A percentile compares a stretch with the other conserved stretches of the same genome.
Conservation (phyloP, 257 asterid genomes). For the Datura wrightii region DNA sequence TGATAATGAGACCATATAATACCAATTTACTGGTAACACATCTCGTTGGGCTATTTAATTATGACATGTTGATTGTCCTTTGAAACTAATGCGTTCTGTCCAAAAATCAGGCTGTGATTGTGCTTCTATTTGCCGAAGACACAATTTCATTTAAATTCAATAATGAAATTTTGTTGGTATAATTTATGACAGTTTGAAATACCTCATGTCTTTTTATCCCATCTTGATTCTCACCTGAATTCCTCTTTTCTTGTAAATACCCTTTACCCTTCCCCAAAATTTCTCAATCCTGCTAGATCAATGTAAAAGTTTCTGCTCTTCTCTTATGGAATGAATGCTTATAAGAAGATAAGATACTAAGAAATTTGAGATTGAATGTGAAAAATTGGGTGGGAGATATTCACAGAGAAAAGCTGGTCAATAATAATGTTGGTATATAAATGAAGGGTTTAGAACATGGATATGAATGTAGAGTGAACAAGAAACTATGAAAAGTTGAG, state of each 20-base stretch:
- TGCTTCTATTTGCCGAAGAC: not conserved
- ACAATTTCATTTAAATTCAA: not conserved
- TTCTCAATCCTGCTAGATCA: not conserved
- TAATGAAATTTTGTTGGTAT: not conserved
- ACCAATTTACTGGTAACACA: not conserved
- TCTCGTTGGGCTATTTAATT: not conserved
- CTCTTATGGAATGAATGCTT: not conserved
- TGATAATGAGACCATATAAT: not conserved
- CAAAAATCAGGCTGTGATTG: not conserved
- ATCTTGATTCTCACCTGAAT: not conserved
- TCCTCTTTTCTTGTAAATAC: not conserved
- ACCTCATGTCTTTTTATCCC: not conserved
- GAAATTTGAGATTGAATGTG: not conserved
- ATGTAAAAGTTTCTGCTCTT: not conserved
- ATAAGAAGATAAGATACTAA: not conserved
- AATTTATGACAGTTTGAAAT: not conserved
- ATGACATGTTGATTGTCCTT: not conserved
- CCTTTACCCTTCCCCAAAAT: not conserved
- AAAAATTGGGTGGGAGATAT: not conserved
- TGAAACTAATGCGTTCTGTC: not conserved
- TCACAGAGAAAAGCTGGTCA: not conserved
- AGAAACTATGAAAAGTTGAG: not conserved
- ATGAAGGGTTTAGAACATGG: not conserved
- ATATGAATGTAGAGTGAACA: not conserved
- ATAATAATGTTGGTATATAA: not conserved